phyloP scores from a whole-genome alignment of 345 rosid genomes.

The Gossypium mustelinum region DNA sequence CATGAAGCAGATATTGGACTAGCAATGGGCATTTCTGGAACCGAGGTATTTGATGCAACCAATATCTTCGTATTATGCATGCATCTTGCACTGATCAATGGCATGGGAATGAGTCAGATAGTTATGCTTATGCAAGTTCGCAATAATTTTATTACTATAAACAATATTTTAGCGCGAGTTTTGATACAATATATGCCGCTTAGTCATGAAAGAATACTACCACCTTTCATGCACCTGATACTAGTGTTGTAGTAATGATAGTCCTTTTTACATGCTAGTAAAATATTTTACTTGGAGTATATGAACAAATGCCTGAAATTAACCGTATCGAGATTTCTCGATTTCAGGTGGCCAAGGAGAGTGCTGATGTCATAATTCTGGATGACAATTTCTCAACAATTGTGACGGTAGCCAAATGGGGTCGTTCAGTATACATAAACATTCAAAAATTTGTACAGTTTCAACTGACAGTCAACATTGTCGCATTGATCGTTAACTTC shows the following conservation, averaged over 20 bases:
- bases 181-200: neutral
- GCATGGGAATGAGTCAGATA: neutral
- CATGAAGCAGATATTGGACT: constrained; percentile 97
- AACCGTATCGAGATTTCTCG: constrained; percentile 1
- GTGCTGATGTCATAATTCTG: constrained; percentile 90
- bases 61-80: constrained; percentile 1
- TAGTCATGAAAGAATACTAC: neutral
- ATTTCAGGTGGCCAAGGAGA: constrained; percentile 93
- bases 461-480: constrained; percentile 87
- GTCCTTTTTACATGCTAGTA: neutral
- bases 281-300: neutral
- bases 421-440: constrained; percentile 36
- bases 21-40: constrained; percentile 98
- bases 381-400: constrained; percentile 95
- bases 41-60: constrained; percentile 50
- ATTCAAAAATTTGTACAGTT: constrained; percentile 96
- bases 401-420: constrained; percentile 79
- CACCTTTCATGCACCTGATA: neutral
- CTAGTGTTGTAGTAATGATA: neutral
- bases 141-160: no score
- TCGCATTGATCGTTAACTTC: constrained; percentile 80
- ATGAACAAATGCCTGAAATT: constrained; percentile 1
- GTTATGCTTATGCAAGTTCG: neutral
- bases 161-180: neutral
- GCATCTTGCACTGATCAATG: neutral